Evolutionary conservation across 768 basidiomycete genomes (phyloP), one percentile per base, ranked within the genome.

Genomic region (Termitomyces sp.): DNA sequence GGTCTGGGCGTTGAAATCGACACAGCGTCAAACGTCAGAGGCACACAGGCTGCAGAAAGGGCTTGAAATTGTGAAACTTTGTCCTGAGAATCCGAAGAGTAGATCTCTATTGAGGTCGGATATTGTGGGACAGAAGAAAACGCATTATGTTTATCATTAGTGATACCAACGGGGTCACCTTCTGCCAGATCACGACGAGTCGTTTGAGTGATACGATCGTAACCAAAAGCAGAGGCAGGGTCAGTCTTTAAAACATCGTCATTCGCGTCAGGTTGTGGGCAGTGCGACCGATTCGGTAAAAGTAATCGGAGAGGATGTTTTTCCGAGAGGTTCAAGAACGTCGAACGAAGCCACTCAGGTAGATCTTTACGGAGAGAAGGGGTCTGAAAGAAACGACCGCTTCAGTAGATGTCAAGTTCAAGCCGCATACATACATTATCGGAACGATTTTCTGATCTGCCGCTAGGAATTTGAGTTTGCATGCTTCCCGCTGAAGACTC

Each of bases 301-400:
- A 84, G 73, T 9, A 74, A 63, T 10, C 81, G 77, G 9, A 84
- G 66, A 36, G 83, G 83, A 66, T 85, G 79, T 35, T 73, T 70
- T 16, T 71, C 63, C 13, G 75, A 67, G n/a, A 88, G 72, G 26
- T 74, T 74, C 49, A 72, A 74, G 53, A 89, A 79, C 4, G 85
- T 83, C 41, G 72, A 67, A 28, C 74, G 73, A 14, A 88, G 77
- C 87, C 87, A 89, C 28, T 68, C 64, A 4, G 87, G 87, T 26
- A 87, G 71, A 4, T 73, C 63, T 44, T 71, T 71, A 23, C 32
- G 41, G 16, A 26, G 8, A 7, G 38, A 13, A 41, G 18, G 13
- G 18, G 28, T 20, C 53, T 55, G 48, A 32, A 47, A 58, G 5
- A 5, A 23, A 10, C 16, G 16, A 46, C 48, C 12, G 56, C 23